phyloP scores from a whole-genome alignment of 1,139 yeast species.

The Saccharomyces hybrid region DNA sequence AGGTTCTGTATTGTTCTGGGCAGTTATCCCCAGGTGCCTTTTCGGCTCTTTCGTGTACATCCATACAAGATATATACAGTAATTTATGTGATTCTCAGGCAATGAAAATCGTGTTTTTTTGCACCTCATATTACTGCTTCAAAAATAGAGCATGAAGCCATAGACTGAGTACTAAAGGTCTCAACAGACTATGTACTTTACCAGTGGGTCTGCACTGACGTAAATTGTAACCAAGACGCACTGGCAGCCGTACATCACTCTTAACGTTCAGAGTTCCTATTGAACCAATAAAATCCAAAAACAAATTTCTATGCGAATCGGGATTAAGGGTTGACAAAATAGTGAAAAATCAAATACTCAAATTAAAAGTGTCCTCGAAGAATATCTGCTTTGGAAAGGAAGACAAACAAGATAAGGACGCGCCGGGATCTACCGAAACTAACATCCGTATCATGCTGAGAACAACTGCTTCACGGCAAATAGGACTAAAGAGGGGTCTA shows the following conservation, averaged over 20 bases:
- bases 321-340: neutral
- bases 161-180: neutral
- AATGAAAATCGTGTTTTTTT: constrained; percentile 3
- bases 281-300: neutral
- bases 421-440: neutral
- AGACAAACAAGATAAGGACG: neutral
- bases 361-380: neutral
- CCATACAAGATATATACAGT: too few relatives aligned
- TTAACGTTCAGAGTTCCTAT: neutral
- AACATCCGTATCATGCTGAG: constrained; percentile 2
- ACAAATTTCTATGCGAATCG: neutral
- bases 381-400: neutral
- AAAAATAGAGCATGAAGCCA: too few relatives aligned
- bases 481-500: neutral
- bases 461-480: neutral
- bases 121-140: too few relatives aligned
- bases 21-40: too few relatives aligned
- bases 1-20: too few relatives aligned
- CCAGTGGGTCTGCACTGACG: neutral
- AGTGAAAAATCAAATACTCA: neutral
- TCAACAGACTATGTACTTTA: neutral
- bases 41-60: too few relatives aligned
- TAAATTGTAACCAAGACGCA: too few relatives aligned
- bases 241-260: neutral
- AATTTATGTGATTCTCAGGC: too few relatives aligned